A percentile compares a stretch with the other conserved stretches of the same genome.
Evolutionary conservation across 352 stramenopile species (phyloP).

Genomic region (Globisporangium spinosum): DNA sequence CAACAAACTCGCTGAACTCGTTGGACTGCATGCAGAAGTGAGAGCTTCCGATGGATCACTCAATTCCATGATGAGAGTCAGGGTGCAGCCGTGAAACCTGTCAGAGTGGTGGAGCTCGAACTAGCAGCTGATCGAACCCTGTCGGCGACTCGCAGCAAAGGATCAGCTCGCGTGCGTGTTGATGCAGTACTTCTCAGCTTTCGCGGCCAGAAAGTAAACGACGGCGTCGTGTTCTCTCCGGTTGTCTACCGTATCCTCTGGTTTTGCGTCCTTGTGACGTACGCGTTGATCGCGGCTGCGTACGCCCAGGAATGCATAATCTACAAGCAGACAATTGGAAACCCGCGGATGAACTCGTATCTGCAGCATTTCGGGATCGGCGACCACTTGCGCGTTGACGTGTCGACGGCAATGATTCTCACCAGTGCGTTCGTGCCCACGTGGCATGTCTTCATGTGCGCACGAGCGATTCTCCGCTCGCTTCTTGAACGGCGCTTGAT

Average conservation of each 20-base stretch:
- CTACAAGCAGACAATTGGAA: constrained; percentile 10
- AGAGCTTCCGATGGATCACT: not conserved
- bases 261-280: not conserved
- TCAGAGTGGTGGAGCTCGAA: not conserved
- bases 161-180: not conserved
- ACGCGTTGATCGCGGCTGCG: not conserved
- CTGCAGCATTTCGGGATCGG: constrained; percentile 12
- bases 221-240: constrained; percentile 1
- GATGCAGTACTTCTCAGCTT: constrained; percentile 4
- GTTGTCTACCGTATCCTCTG: not conserved
- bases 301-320: constrained; percentile 2
- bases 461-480: not conserved
- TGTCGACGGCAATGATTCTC: constrained; percentile 5
- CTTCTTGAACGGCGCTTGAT: not conserved
- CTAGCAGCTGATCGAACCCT: not conserved
- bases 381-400: not conserved
- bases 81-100: not conserved
- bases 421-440: not conserved
- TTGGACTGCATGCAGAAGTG: not conserved
- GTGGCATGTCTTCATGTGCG: not conserved
- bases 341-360: constrained; percentile 7
- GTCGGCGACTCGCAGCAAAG: not conserved
- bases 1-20: not conserved
- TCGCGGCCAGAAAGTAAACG: constrained; percentile 1
- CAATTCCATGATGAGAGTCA: not conserved